Conservation (phyloP, 2,329 filamentous ascomycete species). For the Microdochium paspali region DNA sequence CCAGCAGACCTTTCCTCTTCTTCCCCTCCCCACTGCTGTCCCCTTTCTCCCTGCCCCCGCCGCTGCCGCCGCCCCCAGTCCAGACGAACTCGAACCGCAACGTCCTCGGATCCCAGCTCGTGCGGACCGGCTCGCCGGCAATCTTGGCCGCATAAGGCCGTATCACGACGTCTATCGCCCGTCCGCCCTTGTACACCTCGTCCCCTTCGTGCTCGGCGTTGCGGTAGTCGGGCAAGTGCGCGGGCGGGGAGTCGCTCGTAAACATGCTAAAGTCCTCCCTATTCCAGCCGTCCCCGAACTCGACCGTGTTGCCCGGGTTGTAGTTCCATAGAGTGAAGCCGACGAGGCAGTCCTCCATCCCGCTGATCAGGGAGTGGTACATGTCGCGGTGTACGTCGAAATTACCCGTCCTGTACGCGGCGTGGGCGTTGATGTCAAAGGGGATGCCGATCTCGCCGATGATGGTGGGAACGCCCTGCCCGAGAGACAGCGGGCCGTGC, state of each 20-base stretch:
- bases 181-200: slow-evolving; percentile 26
- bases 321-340: slow-evolving; percentile 31
- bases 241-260: slow-evolving; percentile 21
- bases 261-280: slow-evolving; percentile 32
- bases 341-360: slow-evolving; percentile 28
- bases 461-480: slow-evolving; percentile 20
- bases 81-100: slow-evolving; percentile 25
- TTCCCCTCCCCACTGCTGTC: neutral
- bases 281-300: slow-evolving; percentile 31
- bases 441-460: slow-evolving; percentile 31
- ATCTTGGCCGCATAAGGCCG: slow-evolving; percentile 30
- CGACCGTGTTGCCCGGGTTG: slow-evolving; percentile 25
- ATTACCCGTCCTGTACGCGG: slow-evolving; percentile 25
- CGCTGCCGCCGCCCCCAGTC: slow-evolving; percentile 2
- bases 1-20: slow-evolving; percentile 1
- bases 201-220: slow-evolving; percentile 20
- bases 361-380: slow-evolving; percentile 26
- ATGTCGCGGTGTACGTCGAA: slow-evolving; percentile 28
- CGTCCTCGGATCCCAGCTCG: slow-evolving; percentile 23
- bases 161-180: slow-evolving; percentile 27
- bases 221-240: slow-evolving; percentile 21
- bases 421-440: slow-evolving; percentile 26
- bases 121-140: slow-evolving; percentile 22
- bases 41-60: neutral
- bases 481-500: slow-evolving; percentile 21